These are phyloP conservation scores for Xenoacremonium recifei DNA, from an alignment of 2,329 filamentous ascomycete genomes.

Conservation along the genomic window DNA sequence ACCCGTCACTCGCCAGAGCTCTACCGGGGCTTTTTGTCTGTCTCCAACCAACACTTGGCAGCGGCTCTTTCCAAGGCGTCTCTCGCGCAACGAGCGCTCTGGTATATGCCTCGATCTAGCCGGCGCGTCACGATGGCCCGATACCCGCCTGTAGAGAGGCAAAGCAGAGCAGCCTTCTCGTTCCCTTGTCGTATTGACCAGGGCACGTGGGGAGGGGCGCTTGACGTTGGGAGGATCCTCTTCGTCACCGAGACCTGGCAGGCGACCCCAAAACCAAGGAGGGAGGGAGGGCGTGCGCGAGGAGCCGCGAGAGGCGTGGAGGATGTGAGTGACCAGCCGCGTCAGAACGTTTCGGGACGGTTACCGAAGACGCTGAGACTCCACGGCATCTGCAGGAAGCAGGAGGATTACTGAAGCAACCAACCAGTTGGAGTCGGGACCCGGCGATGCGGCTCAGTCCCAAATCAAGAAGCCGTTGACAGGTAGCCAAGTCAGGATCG, in stretches of 20 bases:
- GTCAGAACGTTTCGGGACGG: not conserved
- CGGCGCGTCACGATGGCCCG: not conserved
- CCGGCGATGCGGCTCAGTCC: constrained; percentile 1
- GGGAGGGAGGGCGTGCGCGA: not conserved
- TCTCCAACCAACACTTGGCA: too few relatives aligned
- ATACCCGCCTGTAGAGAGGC: not conserved
- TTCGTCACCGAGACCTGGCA: not conserved
- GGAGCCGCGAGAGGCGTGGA: not conserved
- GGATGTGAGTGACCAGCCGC: too few relatives aligned
- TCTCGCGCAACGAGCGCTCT: too few relatives aligned
- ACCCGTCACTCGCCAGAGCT: not conserved
- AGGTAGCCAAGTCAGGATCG: not conserved
- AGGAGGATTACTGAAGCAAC: too few relatives aligned
- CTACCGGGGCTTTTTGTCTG: too few relatives aligned
- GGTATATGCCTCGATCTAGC: constrained; percentile 1
- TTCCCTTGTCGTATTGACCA: not conserved
- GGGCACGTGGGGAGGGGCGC: constrained; percentile 1
- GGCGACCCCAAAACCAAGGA: not conserved
- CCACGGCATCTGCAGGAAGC: not conserved
- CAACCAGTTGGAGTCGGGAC: too few relatives aligned
- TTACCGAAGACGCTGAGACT: not conserved
- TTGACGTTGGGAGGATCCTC: not conserved
- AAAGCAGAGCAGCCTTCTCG: not conserved
- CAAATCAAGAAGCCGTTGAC: not conserved
- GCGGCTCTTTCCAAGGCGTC: too few relatives aligned